A percentile compares a stretch with the other conserved stretches of the same genome.
Conservation (phyloP, 176 grass and related monocot genomes). For the Cenchrus fungigraminus region DNA sequence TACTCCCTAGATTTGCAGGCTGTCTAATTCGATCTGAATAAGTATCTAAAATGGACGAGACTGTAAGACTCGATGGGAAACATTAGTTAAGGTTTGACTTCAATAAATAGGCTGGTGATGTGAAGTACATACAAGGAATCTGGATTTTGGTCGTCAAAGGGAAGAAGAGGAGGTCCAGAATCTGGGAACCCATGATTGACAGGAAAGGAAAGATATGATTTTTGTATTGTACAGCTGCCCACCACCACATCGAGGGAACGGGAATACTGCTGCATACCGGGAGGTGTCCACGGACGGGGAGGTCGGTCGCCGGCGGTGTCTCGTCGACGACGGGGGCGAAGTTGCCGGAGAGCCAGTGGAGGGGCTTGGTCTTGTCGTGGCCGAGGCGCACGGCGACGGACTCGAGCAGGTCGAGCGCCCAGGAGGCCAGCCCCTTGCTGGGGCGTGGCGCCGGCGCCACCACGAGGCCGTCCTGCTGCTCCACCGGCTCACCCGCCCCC, state of each 20-base stretch:
- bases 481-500: conserved; percentile 36
- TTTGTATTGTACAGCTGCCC: no score
- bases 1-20: background rate
- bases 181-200: no score
- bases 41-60: background rate
- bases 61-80: background rate
- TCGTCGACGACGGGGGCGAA: conserved; percentile 75
- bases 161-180: no score
- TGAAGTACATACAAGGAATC: background rate
- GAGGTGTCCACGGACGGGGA: conserved; percentile 72
- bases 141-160: no score
- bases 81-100: background rate
- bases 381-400: conserved; percentile 57
- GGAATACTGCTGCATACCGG: conserved; percentile 42
- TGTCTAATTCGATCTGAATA: background rate
- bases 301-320: conserved; percentile 70
- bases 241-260: no score
- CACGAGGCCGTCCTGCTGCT: conserved; percentile 11
- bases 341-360: conserved; percentile 89
- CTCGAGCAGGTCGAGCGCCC: conserved; percentile 78
- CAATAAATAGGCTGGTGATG: background rate
- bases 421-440: conserved; percentile 61
- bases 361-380: conserved; percentile 57
- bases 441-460: conserved; percentile 64
- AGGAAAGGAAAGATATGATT: no score